Conservation (phyloP, 1,284 basidiomycete genomes). For the Marasmius oreades region DNA sequence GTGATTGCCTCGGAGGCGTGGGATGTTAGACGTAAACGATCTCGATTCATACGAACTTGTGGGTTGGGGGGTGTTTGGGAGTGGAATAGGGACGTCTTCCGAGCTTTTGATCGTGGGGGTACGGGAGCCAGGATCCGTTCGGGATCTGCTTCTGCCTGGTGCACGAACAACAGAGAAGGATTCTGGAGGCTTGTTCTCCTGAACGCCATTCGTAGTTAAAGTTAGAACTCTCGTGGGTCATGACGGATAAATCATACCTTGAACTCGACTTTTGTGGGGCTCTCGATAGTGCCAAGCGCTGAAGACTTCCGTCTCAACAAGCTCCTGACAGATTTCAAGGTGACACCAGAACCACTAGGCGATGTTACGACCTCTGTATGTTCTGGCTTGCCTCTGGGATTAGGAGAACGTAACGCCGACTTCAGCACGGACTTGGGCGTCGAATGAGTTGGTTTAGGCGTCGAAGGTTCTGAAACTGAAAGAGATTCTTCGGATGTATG, state of each 20-base stretch:
- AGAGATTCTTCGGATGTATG: neutral
- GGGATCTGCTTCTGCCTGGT: conserved; percentile 24
- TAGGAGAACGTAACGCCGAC: conserved; percentile 36
- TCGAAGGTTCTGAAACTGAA: conserved; percentile 15
- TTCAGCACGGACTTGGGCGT: conserved; percentile 36
- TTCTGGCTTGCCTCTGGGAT: conserved; percentile 20
- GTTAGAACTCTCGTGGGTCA: neutral
- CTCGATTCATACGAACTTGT: conserved; percentile 1
- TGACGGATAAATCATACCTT: conserved; percentile 6
- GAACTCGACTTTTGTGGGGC: neutral
- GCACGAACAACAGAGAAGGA: conserved; percentile 8
- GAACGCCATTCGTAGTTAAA: neutral
- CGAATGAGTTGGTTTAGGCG: conserved; percentile 17
- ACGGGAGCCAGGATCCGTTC: conserved; percentile 35
- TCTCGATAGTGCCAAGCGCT: conserved; percentile 5
- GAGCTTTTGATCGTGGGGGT: conserved; percentile 13
- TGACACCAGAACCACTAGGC: conserved; percentile 16
- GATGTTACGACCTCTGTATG: conserved; percentile 11
- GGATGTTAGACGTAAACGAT: conserved; percentile 32
- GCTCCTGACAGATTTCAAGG: conserved; percentile 29
- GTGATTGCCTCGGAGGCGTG: conserved; percentile 27
- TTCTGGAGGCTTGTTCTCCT: conserved; percentile 8
- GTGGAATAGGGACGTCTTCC: conserved; percentile 15
- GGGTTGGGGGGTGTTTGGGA: conserved; percentile 9
- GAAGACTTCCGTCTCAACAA: conserved; percentile 29